Base-by-base conservation (phyloP, 169 alveolate genomes). In the Plasmodium coatneyi region DNA sequence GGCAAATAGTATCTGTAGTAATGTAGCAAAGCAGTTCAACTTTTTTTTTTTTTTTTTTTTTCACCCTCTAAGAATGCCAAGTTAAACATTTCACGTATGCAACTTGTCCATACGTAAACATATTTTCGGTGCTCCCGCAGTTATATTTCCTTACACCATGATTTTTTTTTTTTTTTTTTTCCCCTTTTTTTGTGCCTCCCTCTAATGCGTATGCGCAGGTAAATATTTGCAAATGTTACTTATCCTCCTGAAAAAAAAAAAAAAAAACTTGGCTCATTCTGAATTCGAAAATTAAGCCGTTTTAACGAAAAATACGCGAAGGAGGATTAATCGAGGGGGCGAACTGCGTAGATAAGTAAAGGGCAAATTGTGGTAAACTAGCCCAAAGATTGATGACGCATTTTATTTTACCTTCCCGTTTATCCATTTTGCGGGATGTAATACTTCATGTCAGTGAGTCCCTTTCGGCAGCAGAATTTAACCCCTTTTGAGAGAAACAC, bases 141-240 rank as follows among this genome's bases (percentile, higher is more conserved):
- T 66, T 66, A 25, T 66, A 66, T 66, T 66, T 66, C 22, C 2
- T 66, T 28, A 32, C 76, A 14, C 36, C 36, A 66, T 25, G 76
- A 28, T 76, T 76, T 41, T 76, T 76, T 76, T 76, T 34, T 72
- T 36, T 76, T 34, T 76, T 76, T 76, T 19, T 34, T 34, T 34
- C 3, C 39, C 46, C 46, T 32, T 72, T 72, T 79, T 32, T 36
- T 16, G 19, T 5, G 5, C 46, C 46, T 39, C 0, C 9, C 9
- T 39, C 46, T 39, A 39, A 39, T 39, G 46, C 9, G 9, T 39
- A 39, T 39, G 46, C 46, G 46, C 9, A 39, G 7, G 46, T 39
- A 39, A 39, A 39, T 39, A 5, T 39, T 39, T 39, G 46, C 10
- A 39, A 39, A 5, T 39, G 5, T 39, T 39, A 39, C 9, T 39